A percentile compares a stretch with the other conserved stretches of the same genome.
These are phyloP conservation scores for Fomitopsis serialis DNA, from an alignment of 768 basidiomycete species.

Conservation along the genomic window DNA sequence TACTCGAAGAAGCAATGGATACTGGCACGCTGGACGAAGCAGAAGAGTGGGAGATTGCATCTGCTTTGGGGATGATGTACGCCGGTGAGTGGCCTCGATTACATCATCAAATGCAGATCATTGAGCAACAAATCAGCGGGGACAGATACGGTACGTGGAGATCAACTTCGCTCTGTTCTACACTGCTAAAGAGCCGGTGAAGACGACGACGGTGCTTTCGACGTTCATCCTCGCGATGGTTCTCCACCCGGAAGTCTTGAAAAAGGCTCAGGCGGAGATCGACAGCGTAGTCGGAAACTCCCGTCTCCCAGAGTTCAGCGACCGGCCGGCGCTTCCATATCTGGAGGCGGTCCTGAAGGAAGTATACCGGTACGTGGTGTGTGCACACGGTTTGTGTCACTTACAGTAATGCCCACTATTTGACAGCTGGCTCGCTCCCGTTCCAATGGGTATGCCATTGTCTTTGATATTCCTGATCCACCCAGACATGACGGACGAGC, in stretches of 20 bases:
- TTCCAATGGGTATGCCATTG: too few relatives aligned
- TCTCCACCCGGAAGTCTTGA: constrained; percentile 8
- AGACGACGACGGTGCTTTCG: constrained; percentile 3
- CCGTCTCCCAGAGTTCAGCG: constrained; percentile 11
- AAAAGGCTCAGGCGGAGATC: constrained; percentile 22
- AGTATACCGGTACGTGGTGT: constrained; percentile 2
- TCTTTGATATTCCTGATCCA: too few relatives aligned
- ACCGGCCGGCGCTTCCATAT: constrained; percentile 9
- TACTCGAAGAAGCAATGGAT: neutral
- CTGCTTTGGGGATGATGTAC: constrained; percentile 5
- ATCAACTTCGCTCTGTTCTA: neutral
- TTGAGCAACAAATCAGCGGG: too few relatives aligned
- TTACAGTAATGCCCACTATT: too few relatives aligned
- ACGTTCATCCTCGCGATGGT: constrained; percentile 13
- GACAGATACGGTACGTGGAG: constrained; percentile 9
- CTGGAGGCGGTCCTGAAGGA: constrained; percentile 7
- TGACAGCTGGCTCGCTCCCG: too few relatives aligned
- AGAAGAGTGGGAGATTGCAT: constrained; percentile 11
- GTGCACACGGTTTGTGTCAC: too few relatives aligned
- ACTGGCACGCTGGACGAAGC: neutral
- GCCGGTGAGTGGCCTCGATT: too few relatives aligned
- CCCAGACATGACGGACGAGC: neutral
- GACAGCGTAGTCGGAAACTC: constrained; percentile 23
- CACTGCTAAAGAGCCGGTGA: neutral
- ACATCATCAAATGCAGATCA: too few relatives aligned